Evolutionary conservation across 2,329 filamentous ascomycete species (phyloP).

Genomic region (Sporothrix humicola): DNA sequence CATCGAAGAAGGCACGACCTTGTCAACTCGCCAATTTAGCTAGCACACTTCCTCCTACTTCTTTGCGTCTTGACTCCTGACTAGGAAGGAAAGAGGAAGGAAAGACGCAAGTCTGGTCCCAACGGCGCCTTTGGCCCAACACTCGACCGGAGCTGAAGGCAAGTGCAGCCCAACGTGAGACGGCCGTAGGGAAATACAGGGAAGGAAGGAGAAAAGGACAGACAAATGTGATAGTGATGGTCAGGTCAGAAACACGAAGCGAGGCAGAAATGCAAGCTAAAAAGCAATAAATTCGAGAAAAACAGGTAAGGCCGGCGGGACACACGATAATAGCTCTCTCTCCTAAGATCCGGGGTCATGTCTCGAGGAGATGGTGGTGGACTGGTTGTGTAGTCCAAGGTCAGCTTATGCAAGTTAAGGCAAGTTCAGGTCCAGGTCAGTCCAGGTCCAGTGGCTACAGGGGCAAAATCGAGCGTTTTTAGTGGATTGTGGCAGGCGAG

Average conservation of each 20-base stretch:
- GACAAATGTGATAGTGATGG: neutral
- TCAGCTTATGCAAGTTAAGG: constrained; percentile 14
- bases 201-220: neutral
- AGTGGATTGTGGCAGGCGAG: neutral
- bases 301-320: neutral
- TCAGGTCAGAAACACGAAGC: neutral
- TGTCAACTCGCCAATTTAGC: neutral
- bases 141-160: neutral
- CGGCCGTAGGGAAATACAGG: neutral
- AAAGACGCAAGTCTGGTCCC: neutral
- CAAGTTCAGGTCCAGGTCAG: neutral
- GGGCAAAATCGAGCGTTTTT: neutral
- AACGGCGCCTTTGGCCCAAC: too few relatives aligned
- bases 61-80: neutral
- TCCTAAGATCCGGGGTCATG: constrained; percentile 6
- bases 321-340: neutral
- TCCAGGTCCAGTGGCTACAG: neutral
- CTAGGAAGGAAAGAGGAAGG: neutral
- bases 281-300: neutral
- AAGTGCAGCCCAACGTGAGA: neutral
- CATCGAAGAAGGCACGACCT: neutral
- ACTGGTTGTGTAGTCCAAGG: neutral
- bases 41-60: neutral
- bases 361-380: neutral
- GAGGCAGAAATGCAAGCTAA: neutral